phyloP scores from a whole-genome alignment of 2,329 filamentous ascomycete genomes.

The Botrytis elliptica region DNA sequence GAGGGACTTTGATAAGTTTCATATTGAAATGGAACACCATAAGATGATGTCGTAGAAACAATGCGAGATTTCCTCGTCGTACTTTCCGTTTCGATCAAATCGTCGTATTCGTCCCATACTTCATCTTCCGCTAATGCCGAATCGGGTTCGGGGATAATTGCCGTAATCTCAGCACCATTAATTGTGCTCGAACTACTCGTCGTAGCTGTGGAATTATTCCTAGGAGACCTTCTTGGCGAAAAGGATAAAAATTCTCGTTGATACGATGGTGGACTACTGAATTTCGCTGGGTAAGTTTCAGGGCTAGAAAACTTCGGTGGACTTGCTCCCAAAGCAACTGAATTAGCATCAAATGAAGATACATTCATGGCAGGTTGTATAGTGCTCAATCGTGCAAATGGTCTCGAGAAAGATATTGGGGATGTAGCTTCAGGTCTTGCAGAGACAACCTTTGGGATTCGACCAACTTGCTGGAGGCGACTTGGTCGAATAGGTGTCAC shows the following conservation, averaged over 20 bases:
- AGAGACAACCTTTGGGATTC: conserved; percentile 80
- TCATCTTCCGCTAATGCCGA: conserved; percentile 82
- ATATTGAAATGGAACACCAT: conserved; percentile 55
- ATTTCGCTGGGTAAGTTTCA: conserved; percentile 24
- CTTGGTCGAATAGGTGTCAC: conserved; percentile 47
- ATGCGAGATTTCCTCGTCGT: conserved; percentile 45
- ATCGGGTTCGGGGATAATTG: conserved; percentile 60
- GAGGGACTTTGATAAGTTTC: conserved; percentile 46
- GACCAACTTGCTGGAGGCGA: conserved; percentile 75
- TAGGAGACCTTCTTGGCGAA: conserved; percentile 55
- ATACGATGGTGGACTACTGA: conserved; percentile 26
- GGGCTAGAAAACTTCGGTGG: conserved; percentile 33
- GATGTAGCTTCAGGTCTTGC: conserved; percentile 66
- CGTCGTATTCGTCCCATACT: conserved; percentile 93
- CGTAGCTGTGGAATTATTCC: conserved; percentile 67
- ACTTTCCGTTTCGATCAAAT: conserved; percentile 71
- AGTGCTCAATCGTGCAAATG: conserved; percentile 63
- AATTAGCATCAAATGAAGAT: conserved; percentile 41
- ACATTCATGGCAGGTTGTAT: conserved; percentile 41
- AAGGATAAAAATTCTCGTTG: conserved; percentile 69
- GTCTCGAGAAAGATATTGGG: conserved; percentile 80
- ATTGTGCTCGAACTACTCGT: conserved; percentile 52
- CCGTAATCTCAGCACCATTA: conserved; percentile 62
- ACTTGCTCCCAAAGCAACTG: conserved; percentile 50
- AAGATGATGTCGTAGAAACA: conserved; percentile 55